Evolutionary conservation across 257 asterid genomes (phyloP).

Genomic region (Forsythia suspensa): DNA sequence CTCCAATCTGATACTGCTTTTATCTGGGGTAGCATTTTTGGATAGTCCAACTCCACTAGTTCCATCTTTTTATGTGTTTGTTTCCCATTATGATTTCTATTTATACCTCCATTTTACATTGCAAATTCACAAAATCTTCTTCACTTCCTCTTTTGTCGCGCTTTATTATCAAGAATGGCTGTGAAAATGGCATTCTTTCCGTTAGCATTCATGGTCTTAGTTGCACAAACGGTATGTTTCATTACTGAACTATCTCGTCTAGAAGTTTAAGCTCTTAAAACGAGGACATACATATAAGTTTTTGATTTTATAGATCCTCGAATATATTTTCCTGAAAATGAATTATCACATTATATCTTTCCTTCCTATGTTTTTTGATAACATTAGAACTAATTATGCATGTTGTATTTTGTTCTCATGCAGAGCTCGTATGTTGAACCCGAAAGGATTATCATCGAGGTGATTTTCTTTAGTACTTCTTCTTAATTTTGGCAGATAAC

Average conservation of each 20-base stretch:
- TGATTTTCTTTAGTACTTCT: too few species aligned
- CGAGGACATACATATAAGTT: too few species aligned
- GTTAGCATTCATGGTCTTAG: constrained; percentile 19
- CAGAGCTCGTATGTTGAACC: constrained; percentile 25
- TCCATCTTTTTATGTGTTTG: constrained; percentile 30
- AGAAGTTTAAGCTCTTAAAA: too few species aligned
- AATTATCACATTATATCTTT: too few species aligned
- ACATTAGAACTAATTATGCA: too few species aligned
- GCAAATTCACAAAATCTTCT: not conserved
- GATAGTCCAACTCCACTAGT: constrained; percentile 16
- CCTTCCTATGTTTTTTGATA: too few species aligned
- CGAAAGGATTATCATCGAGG: too few species aligned
- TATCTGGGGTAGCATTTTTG: constrained; percentile 12
- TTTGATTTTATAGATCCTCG: too few species aligned
- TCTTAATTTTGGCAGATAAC: too few species aligned
- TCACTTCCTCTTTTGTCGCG: not conserved
- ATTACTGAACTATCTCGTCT: too few species aligned
- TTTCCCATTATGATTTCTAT: constrained; percentile 9
- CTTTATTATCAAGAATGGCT: constrained; percentile 21
- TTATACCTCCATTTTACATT: constrained; percentile 6
- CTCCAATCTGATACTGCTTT: too few species aligned
- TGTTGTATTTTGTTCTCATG: not conserved
- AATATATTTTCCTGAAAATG: too few species aligned
- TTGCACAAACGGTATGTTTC: constrained; percentile 20
- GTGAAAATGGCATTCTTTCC: constrained; percentile 19